Conservation (phyloP, 139 green algal species). For the Mesotaenium endlicherianum region DNA sequence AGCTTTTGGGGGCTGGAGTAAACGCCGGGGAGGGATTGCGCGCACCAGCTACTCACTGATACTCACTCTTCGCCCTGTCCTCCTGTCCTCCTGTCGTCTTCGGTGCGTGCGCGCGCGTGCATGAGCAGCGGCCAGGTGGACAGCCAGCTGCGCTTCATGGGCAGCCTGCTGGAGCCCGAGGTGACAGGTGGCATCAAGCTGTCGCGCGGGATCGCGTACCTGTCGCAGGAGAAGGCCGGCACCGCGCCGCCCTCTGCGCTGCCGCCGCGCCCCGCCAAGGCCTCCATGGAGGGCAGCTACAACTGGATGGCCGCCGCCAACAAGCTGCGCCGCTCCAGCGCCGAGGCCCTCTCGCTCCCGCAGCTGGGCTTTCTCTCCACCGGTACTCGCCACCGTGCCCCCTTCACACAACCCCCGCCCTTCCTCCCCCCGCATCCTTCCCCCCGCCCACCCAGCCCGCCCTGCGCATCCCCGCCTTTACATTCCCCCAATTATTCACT, state of each 20-base stretch:
- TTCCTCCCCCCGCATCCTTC: slow-evolving; percentile 5
- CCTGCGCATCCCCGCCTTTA: not conserved
- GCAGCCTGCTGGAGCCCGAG: slow-evolving; percentile 43
- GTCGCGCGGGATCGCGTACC: slow-evolving; percentile 46
- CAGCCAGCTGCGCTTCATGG: slow-evolving; percentile 23
- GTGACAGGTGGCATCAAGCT: slow-evolving; percentile 49
- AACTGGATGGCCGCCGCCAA: no score
- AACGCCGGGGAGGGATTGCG: no score
- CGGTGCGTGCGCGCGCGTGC: not conserved
- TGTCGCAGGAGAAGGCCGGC: slow-evolving; percentile 41
- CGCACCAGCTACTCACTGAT: no score
- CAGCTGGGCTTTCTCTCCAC: not conserved
- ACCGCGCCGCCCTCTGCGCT: no score
- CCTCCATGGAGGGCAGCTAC: no score
- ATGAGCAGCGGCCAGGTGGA: slow-evolving; percentile 45
- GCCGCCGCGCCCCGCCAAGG: no score
- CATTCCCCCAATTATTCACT: not conserved
- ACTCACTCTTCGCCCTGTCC: not conserved
- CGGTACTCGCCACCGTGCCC: not conserved
- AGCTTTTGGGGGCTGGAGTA: no score
- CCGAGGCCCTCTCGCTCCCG: no score
- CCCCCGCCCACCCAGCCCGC: not conserved
- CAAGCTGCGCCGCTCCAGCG: no score
- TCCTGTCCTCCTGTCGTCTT: not conserved
- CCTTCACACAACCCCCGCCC: not conserved